Base-by-base conservation (phyloP, 2,329 filamentous ascomycete genomes). In the Didymella keratinophila region DNA sequence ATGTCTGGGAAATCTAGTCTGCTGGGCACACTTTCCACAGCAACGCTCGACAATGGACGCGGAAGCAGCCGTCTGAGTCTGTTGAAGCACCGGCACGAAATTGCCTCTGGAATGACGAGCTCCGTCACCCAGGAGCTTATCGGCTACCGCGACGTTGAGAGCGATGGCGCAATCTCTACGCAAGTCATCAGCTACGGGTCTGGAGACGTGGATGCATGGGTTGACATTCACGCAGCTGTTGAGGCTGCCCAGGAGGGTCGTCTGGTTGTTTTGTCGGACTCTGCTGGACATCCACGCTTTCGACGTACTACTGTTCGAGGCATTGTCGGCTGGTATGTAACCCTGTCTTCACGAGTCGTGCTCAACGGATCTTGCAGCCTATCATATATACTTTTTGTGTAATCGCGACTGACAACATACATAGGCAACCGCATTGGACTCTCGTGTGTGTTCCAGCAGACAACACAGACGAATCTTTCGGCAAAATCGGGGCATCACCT, bases 61-160 rank as follows among this genome's bases (percentile, higher is more conserved):
- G 95, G 95, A 0, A 95, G 93, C 73, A 96, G 92, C 72, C 87
- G 95, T 52, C 82, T 97, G 25, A 94, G 91, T 69, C 83, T 98
- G 49, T 81, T 99, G 28, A 97, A 93, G 73, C 95, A 99, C 77
- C 88, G 91, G 11, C 95, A 99, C 73, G 95, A 99, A 74, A 90
- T 98, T 56, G 89, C 86, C 3, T 96, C 94, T 2, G 95, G 95
- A 0, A 84, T 97, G 62, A 99, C 95, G 1, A 97, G 93, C 72
- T 98, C 94, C 6, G 89, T 99, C 43, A 92, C 95, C 0, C 94
- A 97, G 71, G 95, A 98, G 75, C 82, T 99, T 10, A 86, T 99
- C 61, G 95, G 95, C 8, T 99, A 98, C 74, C 73, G 70, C 23
- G 76, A 81, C 47, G 34, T 68, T 27, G 63, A 65, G 44, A 14